A percentile compares a stretch with the other conserved stretches of the same genome.
Evolutionary conservation across 306 rosid genomes (phyloP).

Genomic region (Pterocarpus santalinus): DNA sequence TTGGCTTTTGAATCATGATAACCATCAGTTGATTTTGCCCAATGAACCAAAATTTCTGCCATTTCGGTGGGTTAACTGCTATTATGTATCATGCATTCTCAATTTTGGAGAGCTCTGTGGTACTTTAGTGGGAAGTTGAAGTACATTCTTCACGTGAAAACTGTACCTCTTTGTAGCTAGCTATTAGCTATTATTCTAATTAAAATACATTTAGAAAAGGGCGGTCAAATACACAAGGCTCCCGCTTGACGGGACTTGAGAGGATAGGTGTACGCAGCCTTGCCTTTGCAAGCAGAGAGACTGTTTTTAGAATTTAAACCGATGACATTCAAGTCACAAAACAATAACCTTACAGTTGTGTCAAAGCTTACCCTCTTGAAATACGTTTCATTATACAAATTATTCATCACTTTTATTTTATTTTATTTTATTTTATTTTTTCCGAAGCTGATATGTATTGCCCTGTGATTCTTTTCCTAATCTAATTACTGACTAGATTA

Average conservation of each 20-base stretch:
- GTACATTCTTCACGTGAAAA: neutral
- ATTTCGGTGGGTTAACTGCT: slow-evolving; percentile 60
- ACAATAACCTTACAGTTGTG: no score
- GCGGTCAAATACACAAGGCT: no score
- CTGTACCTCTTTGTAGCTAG: neutral
- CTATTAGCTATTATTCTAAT: neutral
- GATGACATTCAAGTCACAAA: no score
- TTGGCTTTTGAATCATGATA: slow-evolving; percentile 68
- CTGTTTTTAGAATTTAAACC: no score
- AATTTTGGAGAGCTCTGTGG: neutral
- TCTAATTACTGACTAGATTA: slow-evolving; percentile 8
- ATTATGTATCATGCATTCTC: neutral
- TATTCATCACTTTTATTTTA: slow-evolving; percentile 9
- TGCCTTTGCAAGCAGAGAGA: no score
- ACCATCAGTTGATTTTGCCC: slow-evolving; percentile 59
- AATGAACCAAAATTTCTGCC: slow-evolving; percentile 60
- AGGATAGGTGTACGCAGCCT: no score
- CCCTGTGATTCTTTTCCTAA: slow-evolving; percentile 14
- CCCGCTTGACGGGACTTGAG: no score
- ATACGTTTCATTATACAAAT: neutral
- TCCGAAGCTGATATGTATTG: neutral
- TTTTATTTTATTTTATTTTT: neutral
- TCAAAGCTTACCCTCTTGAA: no score
- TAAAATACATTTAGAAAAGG: neutral
- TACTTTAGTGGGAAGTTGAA: slow-evolving; percentile 14